Percentiles rank a stretch among this genome's conserved stretches.
Evolutionary conservation across 345 rosid species (phyloP).

Genomic region (Excoecaria cochinchinensis): DNA sequence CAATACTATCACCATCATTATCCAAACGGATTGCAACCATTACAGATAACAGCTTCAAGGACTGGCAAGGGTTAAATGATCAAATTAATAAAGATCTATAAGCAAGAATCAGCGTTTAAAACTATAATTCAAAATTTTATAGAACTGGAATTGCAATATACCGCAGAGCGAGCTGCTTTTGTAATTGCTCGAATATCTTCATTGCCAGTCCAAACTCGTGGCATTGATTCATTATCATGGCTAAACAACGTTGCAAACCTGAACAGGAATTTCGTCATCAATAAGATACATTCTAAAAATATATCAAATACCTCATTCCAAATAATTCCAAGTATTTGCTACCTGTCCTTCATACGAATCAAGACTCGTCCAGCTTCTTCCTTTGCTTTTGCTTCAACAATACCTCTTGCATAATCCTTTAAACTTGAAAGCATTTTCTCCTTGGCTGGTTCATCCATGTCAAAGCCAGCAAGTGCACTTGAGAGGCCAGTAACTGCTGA

Average conservation of each 20-base stretch:
- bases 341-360: constrained; percentile 96
- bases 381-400: constrained; percentile 84
- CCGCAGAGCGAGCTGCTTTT: constrained; percentile 82
- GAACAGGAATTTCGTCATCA: constrained; percentile 26
- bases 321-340: constrained; percentile 18
- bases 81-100: constrained; percentile 20
- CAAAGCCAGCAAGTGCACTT: constrained; percentile 68
- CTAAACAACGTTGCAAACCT: constrained; percentile 88
- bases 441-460: constrained; percentile 60
- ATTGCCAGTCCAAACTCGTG: constrained; percentile 97
- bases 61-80: constrained; percentile 43
- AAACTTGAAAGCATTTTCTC: constrained; percentile 61
- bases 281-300: constrained; percentile 12
- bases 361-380: constrained; percentile 90
- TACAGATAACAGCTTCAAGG: constrained; percentile 83
- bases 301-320: constrained; percentile 17
- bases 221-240: constrained; percentile 97
- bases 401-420: constrained; percentile 59
- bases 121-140: constrained; percentile 2
- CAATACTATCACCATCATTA: constrained; percentile 67
- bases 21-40: constrained; percentile 84
- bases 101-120: neutral
- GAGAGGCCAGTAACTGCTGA: constrained; percentile 70
- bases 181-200: constrained; percentile 97
- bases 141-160: constrained; percentile 34